A percentile compares a stretch with the other conserved stretches of the same genome.
These are phyloP conservation scores for Saprolegnia parasitica DNA, from an alignment of 352 stramenopile genomes.

Conservation along the genomic window DNA sequence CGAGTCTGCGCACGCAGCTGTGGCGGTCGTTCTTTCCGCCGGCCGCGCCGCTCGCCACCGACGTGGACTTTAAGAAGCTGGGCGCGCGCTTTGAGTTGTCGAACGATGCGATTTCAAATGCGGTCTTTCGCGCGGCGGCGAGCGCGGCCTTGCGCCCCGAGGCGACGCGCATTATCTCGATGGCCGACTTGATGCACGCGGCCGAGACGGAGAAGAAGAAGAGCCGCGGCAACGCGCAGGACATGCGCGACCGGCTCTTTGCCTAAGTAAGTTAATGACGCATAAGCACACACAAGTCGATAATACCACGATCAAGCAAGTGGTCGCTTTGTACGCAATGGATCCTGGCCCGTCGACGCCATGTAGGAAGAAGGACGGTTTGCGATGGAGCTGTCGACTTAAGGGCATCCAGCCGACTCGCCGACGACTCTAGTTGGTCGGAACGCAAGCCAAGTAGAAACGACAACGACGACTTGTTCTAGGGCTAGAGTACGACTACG, in stretches of 20 bases:
- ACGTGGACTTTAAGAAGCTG: conserved; percentile 63
- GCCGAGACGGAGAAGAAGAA: conserved; percentile 74
- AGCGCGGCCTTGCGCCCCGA: conserved; percentile 63
- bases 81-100: conserved; percentile 71
- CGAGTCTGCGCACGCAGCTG: conserved; percentile 61
- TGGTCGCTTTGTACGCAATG: too few species aligned
- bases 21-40: conserved; percentile 73
- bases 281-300: too few species aligned
- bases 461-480: too few species aligned
- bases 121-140: conserved; percentile 73
- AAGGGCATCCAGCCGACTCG: too few species aligned
- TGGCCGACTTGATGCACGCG: conserved; percentile 72
- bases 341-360: too few species aligned
- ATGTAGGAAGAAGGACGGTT: too few species aligned
- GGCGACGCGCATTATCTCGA: conserved; percentile 55
- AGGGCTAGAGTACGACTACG: too few species aligned
- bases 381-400: too few species aligned
- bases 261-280: conserved; percentile 40
- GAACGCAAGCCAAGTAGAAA: too few species aligned
- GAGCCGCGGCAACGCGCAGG: conserved; percentile 44
- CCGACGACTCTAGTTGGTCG: too few species aligned
- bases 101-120: conserved; percentile 72
- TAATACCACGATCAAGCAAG: too few species aligned
- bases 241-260: conserved; percentile 77
- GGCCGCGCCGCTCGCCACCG: conserved; percentile 55